These are phyloP conservation scores for Dipodascus geniculatus DNA, from an alignment of 805 yeast genomes.

Conservation along the genomic window DNA sequence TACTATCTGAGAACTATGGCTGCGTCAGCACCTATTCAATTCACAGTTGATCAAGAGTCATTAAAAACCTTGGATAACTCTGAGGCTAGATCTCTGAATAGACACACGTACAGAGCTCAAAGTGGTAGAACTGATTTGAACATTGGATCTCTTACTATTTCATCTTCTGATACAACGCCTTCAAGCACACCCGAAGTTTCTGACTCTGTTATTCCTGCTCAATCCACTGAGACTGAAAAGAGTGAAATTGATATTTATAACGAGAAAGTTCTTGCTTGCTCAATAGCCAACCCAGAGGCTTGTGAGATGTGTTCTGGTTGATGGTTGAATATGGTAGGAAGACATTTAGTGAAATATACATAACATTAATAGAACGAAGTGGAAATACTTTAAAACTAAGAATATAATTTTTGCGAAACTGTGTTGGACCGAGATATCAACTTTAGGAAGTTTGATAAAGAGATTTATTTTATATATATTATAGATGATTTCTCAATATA, in stretches of 20 bases:
- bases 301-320: slow-evolving; percentile 94
- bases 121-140: not conserved
- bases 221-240: slow-evolving; percentile 31
- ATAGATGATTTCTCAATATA: no score
- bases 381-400: no score
- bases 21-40: slow-evolving; percentile 89
- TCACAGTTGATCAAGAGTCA: slow-evolving; percentile 45
- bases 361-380: no score
- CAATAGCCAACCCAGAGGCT: slow-evolving; percentile 83
- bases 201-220: slow-evolving; percentile 4
- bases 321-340: no score
- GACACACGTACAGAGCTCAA: not conserved
- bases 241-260: slow-evolving; percentile 56
- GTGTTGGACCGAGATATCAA: no score
- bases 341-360: no score
- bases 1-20: slow-evolving; percentile 93
- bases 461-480: no score
- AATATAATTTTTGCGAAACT: no score
- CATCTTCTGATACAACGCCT: slow-evolving; percentile 29
- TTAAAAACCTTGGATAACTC: slow-evolving; percentile 13
- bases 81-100: slow-evolving; percentile 3
- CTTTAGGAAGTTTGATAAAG: no score
- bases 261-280: slow-evolving; percentile 81
- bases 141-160: slow-evolving; percentile 25
- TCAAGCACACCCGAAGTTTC: slow-evolving; percentile 13